These are phyloP conservation scores for Penicillium maclennaniae DNA, from an alignment of 495 filamentous ascomycete genomes.

Conservation along the genomic window DNA sequence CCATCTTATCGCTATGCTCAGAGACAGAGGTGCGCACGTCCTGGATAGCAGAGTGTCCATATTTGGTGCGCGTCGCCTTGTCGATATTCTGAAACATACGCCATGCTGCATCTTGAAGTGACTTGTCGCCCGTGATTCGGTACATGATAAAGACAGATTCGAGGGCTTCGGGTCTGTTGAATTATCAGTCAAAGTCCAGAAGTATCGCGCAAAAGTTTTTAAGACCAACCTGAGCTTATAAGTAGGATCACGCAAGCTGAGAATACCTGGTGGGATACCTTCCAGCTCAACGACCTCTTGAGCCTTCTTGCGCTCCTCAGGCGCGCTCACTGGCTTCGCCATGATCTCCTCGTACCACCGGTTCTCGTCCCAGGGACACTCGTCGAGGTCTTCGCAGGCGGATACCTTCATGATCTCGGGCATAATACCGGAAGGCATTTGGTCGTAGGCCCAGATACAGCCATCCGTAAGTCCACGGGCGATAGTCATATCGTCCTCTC, in stretches of 20 bases:
- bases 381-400: conserved; percentile 42
- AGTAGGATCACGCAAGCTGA: conserved; percentile 51
- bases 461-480: conserved; percentile 55
- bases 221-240: conserved; percentile 64
- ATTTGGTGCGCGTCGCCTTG: conserved; percentile 54
- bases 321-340: conserved; percentile 10
- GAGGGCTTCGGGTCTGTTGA: conserved; percentile 58
- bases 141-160: conserved; percentile 75
- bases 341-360: conserved; percentile 45
- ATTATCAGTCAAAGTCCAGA: conserved; percentile 5
- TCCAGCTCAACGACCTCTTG: conserved; percentile 39
- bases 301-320: conserved; percentile 33
- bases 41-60: conserved; percentile 54
- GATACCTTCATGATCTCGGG: conserved; percentile 54
- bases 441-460: conserved; percentile 58
- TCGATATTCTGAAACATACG: conserved; percentile 67
- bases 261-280: conserved; percentile 56
- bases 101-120: conserved; percentile 69
- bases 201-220: not conserved
- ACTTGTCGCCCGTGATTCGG: conserved; percentile 65
- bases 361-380: conserved; percentile 54
- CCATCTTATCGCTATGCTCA: conserved; percentile 46
- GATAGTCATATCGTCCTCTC: conserved; percentile 49
- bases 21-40: conserved; percentile 48
- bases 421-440: conserved; percentile 57